A percentile compares a stretch with the other conserved stretches of the same genome.
phyloP scores from a whole-genome alignment of 257 asterid species.

The Echites panduratus region DNA sequence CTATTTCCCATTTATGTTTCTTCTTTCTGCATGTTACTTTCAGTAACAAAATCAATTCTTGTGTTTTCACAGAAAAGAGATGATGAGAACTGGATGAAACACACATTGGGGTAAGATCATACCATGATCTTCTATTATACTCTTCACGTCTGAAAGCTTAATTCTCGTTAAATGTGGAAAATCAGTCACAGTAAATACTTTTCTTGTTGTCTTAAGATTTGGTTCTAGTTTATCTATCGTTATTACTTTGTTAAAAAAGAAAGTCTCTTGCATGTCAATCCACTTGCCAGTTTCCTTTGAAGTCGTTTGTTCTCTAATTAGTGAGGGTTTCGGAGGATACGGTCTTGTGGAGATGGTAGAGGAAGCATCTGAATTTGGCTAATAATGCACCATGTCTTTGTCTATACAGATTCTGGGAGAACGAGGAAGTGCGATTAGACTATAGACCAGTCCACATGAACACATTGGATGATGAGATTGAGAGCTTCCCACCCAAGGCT shows the following conservation, averaged over 20 bases:
- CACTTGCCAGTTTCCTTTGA: background rate
- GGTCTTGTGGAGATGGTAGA: background rate
- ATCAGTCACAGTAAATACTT: background rate
- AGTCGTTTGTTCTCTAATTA: background rate
- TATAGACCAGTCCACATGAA: constrained; percentile 87
- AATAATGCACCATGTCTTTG: background rate
- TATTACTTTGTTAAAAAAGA: background rate
- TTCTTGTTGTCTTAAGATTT: background rate
- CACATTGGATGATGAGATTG: constrained; percentile 78
- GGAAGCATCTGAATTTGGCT: background rate
- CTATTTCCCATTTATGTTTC: background rate
- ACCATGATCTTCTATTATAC: background rate
- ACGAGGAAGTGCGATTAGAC: constrained; percentile 61
- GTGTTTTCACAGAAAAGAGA: constrained; percentile 72
- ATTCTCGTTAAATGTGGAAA: background rate
- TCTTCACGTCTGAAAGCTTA: background rate
- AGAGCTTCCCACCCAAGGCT: constrained; percentile 83
- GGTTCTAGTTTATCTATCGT: background rate
- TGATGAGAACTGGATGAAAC: constrained; percentile 92
- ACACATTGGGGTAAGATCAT: constrained; percentile 69
- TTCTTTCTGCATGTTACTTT: constrained; percentile 4
- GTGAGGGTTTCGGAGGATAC: background rate
- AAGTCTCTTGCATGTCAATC: background rate
- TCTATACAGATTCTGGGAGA: constrained; percentile 82
- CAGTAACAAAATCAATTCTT: constrained; percentile 17